Base-by-base conservation (phyloP, 2,329 filamentous ascomycete species). In the Leptosphaerulina australis region DNA sequence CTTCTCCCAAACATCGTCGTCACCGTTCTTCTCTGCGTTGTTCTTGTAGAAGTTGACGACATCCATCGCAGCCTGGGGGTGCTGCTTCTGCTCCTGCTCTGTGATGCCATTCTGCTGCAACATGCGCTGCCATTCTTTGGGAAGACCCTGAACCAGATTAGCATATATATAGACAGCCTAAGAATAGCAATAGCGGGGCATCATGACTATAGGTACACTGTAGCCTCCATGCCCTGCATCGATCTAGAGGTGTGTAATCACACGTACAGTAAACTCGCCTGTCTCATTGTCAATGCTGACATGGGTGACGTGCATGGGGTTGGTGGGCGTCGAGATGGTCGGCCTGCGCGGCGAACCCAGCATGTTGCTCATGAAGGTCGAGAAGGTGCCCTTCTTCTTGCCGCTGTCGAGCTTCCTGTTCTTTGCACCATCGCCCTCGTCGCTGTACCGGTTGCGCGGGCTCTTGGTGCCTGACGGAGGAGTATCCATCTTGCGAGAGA, bases 1-100 rank as follows among this genome's bases (percentile, higher is more conserved):
- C 74, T 99, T 99, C 74, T 97, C 92, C 79, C 94, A 90, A 49
- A 94, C 88, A 64, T 90, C 88, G 67, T 96, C 90, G 69, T 97
- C 91, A 55, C 86, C 84, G 51, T 84, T 85, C 63, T 81, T 83
- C 63, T 93, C 90, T 20, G 90, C 88, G 58, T 91, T 96, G 76
- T 96, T 93, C 73, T 97, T 95, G 80, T 96, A 97, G 72, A 97
- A 97, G 52, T 88, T 90, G 75, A 99, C 87, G 65, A 99, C 94
- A 72, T 97, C 90, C 69, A 95, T 88, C 76, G 97, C 91, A 51
- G 93, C 92, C 74, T 97, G 91, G 2, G 94, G 94, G 68, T 97
- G 91, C 74, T 96, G 89, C 72, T 93, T 90, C 74, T 95, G 89
- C 72, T 97, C 94, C 76, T 94, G 92, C 76, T 96, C 91, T 21